phyloP scores from a whole-genome alignment of 2,329 filamentous ascomycete species.

The Alternaria angustiovoidea region DNA sequence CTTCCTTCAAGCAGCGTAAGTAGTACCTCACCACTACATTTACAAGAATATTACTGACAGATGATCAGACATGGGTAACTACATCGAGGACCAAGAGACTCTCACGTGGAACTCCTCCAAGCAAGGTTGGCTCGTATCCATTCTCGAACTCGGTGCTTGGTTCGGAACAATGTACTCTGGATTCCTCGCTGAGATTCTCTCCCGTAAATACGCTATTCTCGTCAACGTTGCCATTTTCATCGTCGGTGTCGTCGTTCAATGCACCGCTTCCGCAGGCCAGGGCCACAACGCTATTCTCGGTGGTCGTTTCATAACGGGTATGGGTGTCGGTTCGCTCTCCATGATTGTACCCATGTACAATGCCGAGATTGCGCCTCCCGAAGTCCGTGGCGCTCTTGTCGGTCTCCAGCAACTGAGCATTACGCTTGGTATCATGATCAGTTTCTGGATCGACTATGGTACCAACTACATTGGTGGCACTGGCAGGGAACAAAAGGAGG shows the following conservation, averaged over 20 bases:
- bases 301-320: conserved; percentile 75
- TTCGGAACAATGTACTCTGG: conserved; percentile 73
- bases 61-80: conserved; percentile 52
- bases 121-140: conserved; percentile 62
- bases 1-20: conserved; percentile 53
- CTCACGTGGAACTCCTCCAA: conserved; percentile 48
- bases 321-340: conserved; percentile 72
- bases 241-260: conserved; percentile 73
- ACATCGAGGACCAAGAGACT: conserved; percentile 37
- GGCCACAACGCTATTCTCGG: conserved; percentile 69
- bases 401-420: conserved; percentile 70
- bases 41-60: neutral
- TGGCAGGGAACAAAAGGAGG: conserved; percentile 66
- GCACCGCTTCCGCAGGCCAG: conserved; percentile 61
- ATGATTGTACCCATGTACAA: conserved; percentile 69
- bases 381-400: conserved; percentile 70
- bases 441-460: conserved; percentile 55
- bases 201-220: conserved; percentile 73
- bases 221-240: conserved; percentile 73
- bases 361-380: conserved; percentile 60
- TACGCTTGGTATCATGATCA: conserved; percentile 69
- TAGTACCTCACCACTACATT: neutral
- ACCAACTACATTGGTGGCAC: conserved; percentile 62
- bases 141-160: conserved; percentile 79
- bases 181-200: conserved; percentile 72